These are phyloP conservation scores for Fraxinus americana DNA, from an alignment of 257 asterid species.

Conservation along the genomic window DNA sequence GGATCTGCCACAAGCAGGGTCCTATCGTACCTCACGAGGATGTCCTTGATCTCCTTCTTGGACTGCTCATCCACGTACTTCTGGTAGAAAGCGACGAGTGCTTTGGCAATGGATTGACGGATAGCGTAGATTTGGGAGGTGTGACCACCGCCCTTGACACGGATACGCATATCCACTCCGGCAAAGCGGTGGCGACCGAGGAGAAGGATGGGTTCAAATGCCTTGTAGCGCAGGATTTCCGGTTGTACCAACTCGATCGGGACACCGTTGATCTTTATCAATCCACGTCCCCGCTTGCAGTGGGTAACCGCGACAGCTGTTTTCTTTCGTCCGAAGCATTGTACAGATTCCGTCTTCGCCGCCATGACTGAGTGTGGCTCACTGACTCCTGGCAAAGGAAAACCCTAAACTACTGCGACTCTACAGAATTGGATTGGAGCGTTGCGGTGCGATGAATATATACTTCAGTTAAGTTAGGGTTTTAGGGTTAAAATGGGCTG, in stretches of 20 bases:
- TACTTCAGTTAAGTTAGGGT: not conserved
- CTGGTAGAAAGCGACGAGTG: constrained; percentile 75
- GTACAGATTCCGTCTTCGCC: constrained; percentile 56
- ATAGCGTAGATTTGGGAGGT: constrained; percentile 83
- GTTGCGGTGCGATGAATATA: not conserved
- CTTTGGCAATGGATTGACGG: constrained; percentile 76
- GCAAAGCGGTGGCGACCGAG: constrained; percentile 74
- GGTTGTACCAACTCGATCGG: constrained; percentile 84
- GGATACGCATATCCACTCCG: constrained; percentile 80
- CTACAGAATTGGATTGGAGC: not conserved
- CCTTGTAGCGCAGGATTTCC: constrained; percentile 79
- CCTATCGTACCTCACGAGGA: constrained; percentile 67
- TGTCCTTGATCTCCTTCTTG: constrained; percentile 85
- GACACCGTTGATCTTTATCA: constrained; percentile 75
- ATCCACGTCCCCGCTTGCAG: constrained; percentile 79
- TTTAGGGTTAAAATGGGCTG: not conserved
- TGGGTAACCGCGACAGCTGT: constrained; percentile 81
- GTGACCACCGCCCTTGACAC: constrained; percentile 81
- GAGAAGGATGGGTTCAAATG: constrained; percentile 71
- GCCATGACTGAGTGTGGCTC: constrained; percentile 37
- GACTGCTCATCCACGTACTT: constrained; percentile 78
- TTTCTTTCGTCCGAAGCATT: constrained; percentile 80
- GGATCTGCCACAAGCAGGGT: constrained; percentile 91
- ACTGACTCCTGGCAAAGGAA: constrained; percentile 17
- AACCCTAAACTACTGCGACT: constrained; percentile 17